Conservation (phyloP, 306 rosid species). For the Quercus alba region DNA sequence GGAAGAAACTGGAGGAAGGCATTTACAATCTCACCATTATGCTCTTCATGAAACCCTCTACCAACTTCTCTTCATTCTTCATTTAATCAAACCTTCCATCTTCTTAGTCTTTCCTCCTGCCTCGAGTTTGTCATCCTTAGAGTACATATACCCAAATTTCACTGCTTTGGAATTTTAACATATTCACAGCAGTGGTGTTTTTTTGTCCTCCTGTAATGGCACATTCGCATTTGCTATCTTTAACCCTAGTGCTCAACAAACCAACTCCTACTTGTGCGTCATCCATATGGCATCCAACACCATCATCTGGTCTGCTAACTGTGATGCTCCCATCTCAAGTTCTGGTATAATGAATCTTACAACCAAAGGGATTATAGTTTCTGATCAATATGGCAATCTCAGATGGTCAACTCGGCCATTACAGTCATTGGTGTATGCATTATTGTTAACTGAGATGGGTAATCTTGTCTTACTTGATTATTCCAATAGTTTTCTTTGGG, state of each 20-base stretch:
- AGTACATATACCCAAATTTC: conserved; percentile 50
- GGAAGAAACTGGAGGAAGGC: conserved; percentile 30
- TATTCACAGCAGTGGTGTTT: conserved; percentile 52
- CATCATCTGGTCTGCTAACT: conserved; percentile 84
- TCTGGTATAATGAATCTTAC: conserved; percentile 55
- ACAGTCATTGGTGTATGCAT: conserved; percentile 37
- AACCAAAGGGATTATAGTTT: conserved; percentile 41
- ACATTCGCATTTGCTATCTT: conserved; percentile 59
- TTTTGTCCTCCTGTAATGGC: conserved; percentile 57
- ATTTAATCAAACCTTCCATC: conserved; percentile 31
- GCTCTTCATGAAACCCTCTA: conserved; percentile 18
- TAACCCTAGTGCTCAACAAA: conserved; percentile 45
- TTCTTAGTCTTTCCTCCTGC: conserved; percentile 31
- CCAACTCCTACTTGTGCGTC: conserved; percentile 64
- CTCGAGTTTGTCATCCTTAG: conserved; percentile 40
- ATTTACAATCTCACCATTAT: conserved; percentile 23
- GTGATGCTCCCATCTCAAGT: conserved; percentile 48
- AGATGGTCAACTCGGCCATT: conserved; percentile 78
- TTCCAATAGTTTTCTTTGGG: conserved; percentile 77
- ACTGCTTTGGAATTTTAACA: conserved; percentile 47
- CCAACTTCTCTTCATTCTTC: conserved; percentile 3
- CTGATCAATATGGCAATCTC: conserved; percentile 31
- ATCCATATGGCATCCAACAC: conserved; percentile 63
- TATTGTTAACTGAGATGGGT: conserved; percentile 66
- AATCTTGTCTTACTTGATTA: conserved; percentile 68